phyloP scores from a whole-genome alignment of 495 filamentous ascomycete species.

The Letharia columbiana region DNA sequence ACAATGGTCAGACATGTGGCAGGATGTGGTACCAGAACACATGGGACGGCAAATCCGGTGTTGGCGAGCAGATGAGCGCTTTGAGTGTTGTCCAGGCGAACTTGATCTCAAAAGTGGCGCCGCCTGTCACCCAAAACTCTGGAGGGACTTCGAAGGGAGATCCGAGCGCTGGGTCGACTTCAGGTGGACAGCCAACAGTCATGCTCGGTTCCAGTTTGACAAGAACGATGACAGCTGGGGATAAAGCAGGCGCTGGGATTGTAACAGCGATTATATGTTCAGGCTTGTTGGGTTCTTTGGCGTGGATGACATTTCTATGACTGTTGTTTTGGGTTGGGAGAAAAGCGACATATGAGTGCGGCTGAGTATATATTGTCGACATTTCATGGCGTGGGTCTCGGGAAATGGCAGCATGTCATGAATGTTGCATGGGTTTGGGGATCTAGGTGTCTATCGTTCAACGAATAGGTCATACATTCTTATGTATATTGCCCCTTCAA shows the following conservation, averaged over 20 bases:
- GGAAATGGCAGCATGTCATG: not conserved
- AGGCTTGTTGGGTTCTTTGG: constrained; percentile 41
- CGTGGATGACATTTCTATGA: constrained; percentile 36
- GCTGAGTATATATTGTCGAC: not conserved
- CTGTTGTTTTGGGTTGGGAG: not conserved
- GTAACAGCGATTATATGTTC: constrained; percentile 50
- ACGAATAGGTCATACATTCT: not conserved
- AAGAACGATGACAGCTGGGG: constrained; percentile 43
- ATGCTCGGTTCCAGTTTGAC: constrained; percentile 24
- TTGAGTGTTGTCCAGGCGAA: constrained; percentile 48
- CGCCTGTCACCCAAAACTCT: constrained; percentile 46
- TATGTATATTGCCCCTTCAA: not conserved
- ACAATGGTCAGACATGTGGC: constrained; percentile 55
- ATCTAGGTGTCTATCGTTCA: not conserved
- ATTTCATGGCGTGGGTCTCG: not conserved
- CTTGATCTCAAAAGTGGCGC: constrained; percentile 36
- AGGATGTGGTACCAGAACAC: constrained; percentile 54
- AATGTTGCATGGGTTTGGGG: not conserved
- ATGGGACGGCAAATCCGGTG: constrained; percentile 53
- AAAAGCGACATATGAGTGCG: not conserved
- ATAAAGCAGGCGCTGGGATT: constrained; percentile 57
- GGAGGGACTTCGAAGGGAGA: constrained; percentile 63
- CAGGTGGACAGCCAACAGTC: constrained; percentile 16
- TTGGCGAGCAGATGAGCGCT: constrained; percentile 52
- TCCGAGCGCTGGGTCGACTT: constrained; percentile 43